Evolutionary conservation across 208 protist species (phyloP).

Genomic region (Crithidia thermophila): DNA sequence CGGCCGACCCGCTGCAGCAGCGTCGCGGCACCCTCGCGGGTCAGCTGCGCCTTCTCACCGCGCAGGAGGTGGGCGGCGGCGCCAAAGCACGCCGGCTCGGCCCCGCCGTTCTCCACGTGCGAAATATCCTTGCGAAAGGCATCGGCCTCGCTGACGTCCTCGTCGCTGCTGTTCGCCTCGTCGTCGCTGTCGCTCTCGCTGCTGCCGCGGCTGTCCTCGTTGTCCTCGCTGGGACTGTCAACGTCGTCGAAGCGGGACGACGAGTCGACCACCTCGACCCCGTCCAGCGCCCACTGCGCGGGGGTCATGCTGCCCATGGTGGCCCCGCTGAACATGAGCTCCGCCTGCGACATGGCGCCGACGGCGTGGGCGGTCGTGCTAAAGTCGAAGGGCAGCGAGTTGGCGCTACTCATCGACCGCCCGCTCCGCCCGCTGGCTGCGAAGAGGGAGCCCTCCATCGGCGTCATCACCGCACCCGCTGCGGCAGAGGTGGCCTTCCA

Average conservation of each 20-base stretch:
- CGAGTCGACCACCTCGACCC: slow-evolving; percentile 14
- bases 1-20: slow-evolving; percentile 49
- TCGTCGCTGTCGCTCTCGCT: slow-evolving; percentile 10
- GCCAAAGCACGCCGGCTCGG: slow-evolving; percentile 21
- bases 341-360: slow-evolving; percentile 19
- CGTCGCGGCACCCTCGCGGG: slow-evolving; percentile 19
- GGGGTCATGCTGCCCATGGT: slow-evolving; percentile 4
- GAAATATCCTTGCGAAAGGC: slow-evolving; percentile 11
- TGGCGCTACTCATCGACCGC: slow-evolving; percentile 29
- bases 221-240: slow-evolving; percentile 25
- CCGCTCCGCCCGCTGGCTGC: slow-evolving; percentile 25
- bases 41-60: slow-evolving; percentile 4
- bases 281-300: slow-evolving; percentile 28
- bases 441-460: slow-evolving; percentile 38
- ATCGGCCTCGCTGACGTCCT: slow-evolving; percentile 15
- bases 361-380: slow-evolving; percentile 34
- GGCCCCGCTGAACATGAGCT: slow-evolving; percentile 22
- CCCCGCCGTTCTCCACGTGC: slow-evolving; percentile 11
- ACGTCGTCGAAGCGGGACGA: slow-evolving; percentile 13
- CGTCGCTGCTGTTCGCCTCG: slow-evolving; percentile 17
- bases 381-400: slow-evolving; percentile 42
- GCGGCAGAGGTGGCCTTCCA: slow-evolving; percentile 27
- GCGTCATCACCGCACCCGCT: slow-evolving; percentile 26
- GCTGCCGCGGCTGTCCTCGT: slow-evolving; percentile 14
- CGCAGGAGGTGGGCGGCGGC: slow-evolving; percentile 19